phyloP scores from a whole-genome alignment of 2,329 filamentous ascomycete species.

The Ophiostoma populinum region DNA sequence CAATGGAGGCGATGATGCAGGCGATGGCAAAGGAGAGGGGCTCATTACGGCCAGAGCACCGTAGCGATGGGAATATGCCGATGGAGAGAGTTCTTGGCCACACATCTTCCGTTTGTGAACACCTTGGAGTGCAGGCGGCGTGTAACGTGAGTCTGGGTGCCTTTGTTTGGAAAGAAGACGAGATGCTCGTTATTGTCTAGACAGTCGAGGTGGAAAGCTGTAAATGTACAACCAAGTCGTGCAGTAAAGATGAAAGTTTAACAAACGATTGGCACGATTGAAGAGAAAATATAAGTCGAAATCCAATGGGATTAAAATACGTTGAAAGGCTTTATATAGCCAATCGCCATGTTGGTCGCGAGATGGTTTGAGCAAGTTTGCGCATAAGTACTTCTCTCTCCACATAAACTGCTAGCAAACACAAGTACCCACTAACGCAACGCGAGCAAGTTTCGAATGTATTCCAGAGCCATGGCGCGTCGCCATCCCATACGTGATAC shows the following conservation, averaged over 20 bases:
- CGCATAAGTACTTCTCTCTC: constrained; percentile 3
- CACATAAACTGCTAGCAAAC: constrained; percentile 1
- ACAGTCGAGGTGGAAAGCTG: no score
- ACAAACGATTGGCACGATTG: no score
- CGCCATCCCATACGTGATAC: neutral
- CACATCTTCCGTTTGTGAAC: no score
- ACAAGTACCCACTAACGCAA: constrained; percentile 3
- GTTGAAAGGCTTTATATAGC: neutral
- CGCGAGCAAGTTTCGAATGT: neutral
- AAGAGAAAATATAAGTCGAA: no score
- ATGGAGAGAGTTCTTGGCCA: constrained; percentile 6
- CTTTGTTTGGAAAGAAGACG: no score
- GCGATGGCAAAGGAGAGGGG: neutral
- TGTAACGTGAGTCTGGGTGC: no score
- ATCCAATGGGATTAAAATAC: no score
- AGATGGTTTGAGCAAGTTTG: constrained; percentile 12
- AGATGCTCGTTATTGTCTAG: no score
- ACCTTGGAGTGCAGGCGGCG: no score
- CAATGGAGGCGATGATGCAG: neutral
- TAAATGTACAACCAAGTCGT: no score
- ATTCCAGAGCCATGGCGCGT: no score
- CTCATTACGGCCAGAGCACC: constrained; percentile 10
- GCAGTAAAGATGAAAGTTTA: no score
- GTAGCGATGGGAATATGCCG: constrained; percentile 7
- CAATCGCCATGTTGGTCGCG: neutral